Base-by-base conservation (phyloP, 2,329 filamentous ascomycete species). In the Fusarium sp. region DNA sequence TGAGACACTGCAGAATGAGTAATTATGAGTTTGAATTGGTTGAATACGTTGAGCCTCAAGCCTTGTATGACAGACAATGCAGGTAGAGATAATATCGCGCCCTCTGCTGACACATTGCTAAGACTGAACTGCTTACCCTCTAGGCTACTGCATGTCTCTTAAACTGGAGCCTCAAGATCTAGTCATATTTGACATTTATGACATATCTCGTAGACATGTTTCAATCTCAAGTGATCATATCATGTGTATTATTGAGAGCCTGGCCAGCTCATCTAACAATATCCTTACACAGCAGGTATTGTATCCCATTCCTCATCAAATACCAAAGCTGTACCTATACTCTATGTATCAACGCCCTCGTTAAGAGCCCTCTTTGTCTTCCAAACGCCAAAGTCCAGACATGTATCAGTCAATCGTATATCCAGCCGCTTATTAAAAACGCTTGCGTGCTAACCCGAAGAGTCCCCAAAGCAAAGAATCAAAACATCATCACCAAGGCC, bases 371-470 rank as follows among this genome's bases (percentile, higher is more conserved):
- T 31, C 10, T 26, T n/a, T 7, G 21, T 38, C 21, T 50, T 47
- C 28, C 33, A 63, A 69, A 69, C 67, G 67, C 67, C 67, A 53
- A 52, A 67, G 24, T 28, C 44, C 62, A 22, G 8, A 24, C 45
- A 40, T 53, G 24, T 40, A 52, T 44, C 56, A 64, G n/a, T 65
- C 45, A 46, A 52, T 57, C 57, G 33, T 62, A 65, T 21, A 50
- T 55, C 66, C 47, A 53, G 15, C 24, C 39, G 40, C 53, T 42
- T 24, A 50, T 67, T 67, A 58, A 60, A 62, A 59, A 55, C 53
- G 39, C 42, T 36, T 28, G 44, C 24, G 36, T 65, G 54, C 53
- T 58, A 69, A 36, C 61, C 66, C 51, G 9, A 66, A 49, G 42
- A 38, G 14, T 45, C 28, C 34, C 19, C 17, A 49, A 65, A 52